Evolutionary conservation across 148 eudicot genomes (phyloP).

Genomic region (Chenopodium suecicum): DNA sequence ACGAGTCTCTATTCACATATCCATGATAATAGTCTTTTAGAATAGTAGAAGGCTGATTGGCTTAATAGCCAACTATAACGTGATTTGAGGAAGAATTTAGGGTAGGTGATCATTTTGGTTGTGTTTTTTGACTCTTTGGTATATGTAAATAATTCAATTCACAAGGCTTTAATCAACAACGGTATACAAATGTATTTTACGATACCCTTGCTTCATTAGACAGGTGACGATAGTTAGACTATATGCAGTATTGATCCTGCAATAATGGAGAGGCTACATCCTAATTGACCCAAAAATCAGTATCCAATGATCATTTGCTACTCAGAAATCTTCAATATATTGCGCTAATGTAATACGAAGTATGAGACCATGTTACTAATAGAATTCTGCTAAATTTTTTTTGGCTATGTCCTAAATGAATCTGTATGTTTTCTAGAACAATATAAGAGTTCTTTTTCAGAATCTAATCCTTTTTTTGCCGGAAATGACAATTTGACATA

Average conservation of each 20-base stretch:
- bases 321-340: not conserved
- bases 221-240: not conserved
- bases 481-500: not conserved
- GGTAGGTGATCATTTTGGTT: too few species aligned
- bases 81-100: not conserved
- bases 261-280: not conserved
- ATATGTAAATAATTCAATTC: not conserved
- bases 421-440: not conserved
- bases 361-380: not conserved
- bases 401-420: not conserved
- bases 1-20: not conserved
- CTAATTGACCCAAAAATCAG: not conserved
- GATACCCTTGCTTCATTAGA: not conserved
- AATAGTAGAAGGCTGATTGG: not conserved
- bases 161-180: not conserved
- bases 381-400: not conserved
- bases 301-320: too few species aligned
- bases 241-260: not conserved
- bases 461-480: not conserved
- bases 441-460: not conserved
- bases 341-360: not conserved
- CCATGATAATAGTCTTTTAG: not conserved
- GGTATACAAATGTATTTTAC: not conserved
- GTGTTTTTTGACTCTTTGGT: not conserved
- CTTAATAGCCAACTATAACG: not conserved